Evolutionary conservation across 805 yeast species (phyloP).

Genomic region (Myxozyma melibiosi): DNA sequence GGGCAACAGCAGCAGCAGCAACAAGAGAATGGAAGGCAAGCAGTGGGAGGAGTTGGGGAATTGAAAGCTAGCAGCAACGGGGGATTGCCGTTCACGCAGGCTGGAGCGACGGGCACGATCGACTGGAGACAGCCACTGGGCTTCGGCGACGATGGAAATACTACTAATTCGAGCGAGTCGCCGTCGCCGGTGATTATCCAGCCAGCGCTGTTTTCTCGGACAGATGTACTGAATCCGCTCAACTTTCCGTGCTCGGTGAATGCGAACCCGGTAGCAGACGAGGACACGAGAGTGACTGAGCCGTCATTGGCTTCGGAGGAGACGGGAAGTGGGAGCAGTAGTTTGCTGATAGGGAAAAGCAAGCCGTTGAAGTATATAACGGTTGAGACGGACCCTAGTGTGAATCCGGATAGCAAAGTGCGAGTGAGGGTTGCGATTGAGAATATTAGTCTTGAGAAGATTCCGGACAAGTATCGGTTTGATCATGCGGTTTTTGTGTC

Average conservation of each 20-base stretch:
- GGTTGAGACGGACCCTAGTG: conserved; percentile 4
- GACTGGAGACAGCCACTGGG: no score
- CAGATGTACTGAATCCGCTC: conserved; percentile 1
- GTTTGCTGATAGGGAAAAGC: neutral
- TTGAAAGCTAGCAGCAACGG: no score
- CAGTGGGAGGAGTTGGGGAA: no score
- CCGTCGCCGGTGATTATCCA: neutral
- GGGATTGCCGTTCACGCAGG: no score
- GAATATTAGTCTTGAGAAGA: conserved; percentile 16
- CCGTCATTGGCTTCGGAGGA: neutral
- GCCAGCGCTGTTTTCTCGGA: neutral
- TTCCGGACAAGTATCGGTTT: conserved; percentile 25
- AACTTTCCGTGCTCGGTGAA: conserved; percentile 7
- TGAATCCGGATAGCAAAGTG: conserved; percentile 6
- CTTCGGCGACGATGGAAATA: neutral
- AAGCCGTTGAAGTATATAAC: conserved; percentile 14
- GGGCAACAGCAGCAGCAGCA: neutral
- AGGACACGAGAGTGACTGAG: neutral
- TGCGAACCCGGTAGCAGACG: neutral
- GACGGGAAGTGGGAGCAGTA: neutral
- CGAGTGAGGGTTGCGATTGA: conserved; percentile 22
- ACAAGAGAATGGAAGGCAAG: no score
- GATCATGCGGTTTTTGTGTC: conserved; percentile 28
- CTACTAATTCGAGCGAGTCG: neutral
- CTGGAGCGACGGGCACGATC: no score